Percentiles rank a stretch among this genome's conserved stretches.
Evolutionary conservation across 176 grass and related monocot species (phyloP).

Genomic region (Tuctoria greenei): DNA sequence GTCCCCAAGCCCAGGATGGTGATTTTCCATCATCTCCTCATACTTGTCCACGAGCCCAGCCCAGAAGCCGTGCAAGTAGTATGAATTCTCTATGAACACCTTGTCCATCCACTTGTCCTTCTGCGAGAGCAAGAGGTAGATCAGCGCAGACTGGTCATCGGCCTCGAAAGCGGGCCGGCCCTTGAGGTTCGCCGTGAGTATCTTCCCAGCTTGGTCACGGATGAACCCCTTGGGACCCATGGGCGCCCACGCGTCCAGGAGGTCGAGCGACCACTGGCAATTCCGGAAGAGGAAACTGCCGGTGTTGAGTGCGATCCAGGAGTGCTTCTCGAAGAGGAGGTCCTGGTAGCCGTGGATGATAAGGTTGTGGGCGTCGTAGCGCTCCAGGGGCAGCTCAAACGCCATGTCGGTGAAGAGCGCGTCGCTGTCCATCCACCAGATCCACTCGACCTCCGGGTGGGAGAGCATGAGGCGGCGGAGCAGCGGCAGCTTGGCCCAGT

Average conservation of each 20-base stretch:
- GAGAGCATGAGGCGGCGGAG: constrained; percentile 81
- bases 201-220: constrained; percentile 66
- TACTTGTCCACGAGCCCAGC: constrained; percentile 83
- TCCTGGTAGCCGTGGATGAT: constrained; percentile 91
- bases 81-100: constrained; percentile 85
- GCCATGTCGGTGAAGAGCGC: constrained; percentile 97
- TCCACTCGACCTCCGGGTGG: constrained; percentile 92
- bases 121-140: constrained; percentile 86
- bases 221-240: constrained; percentile 84
- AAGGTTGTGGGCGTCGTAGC: constrained; percentile 70
- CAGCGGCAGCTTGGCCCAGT: constrained; percentile 91
- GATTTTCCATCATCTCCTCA: constrained; percentile 93
- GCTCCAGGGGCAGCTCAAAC: constrained; percentile 70
- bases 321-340: constrained; percentile 77
- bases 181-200: constrained; percentile 72
- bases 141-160: constrained; percentile 88
- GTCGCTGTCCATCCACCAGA: constrained; percentile 99
- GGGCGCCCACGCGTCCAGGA: constrained; percentile 79
- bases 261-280: constrained; percentile 86
- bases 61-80: constrained; percentile 98
- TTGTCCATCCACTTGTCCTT: constrained; percentile 80
- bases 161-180: constrained; percentile 86
- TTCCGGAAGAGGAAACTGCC: constrained; percentile 91
- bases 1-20: constrained; percentile 78
- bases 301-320: constrained; percentile 90